Evolutionary conservation across 768 basidiomycete species (phyloP), one percentile per base, ranked within the genome.

Genomic region (Pulveroboletus sp.): DNA sequence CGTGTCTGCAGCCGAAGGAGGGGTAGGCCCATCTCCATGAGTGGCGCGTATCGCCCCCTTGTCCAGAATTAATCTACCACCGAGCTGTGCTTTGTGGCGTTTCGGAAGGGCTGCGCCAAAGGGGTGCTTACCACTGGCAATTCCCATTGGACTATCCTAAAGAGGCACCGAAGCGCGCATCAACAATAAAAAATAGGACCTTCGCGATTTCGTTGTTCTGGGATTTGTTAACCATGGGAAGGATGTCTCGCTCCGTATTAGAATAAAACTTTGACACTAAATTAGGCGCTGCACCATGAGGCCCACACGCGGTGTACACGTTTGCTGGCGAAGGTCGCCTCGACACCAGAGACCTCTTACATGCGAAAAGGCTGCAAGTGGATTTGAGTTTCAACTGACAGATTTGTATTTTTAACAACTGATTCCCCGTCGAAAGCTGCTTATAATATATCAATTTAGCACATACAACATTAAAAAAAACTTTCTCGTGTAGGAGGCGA

Each of bases 11-110:
- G 22, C 20, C 8, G 50, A 14, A 42, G 6, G 31, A n/a, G 19
- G 34, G 26, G 13, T 44, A 20, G 35, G 16, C 16, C 13, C n/a
- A n/a, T n/a, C n/a, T n/a, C n/a, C n/a, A n/a, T n/a, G n/a, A n/a
- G n/a, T n/a, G n/a, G 27, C 27, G 27, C 27, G 27, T 29, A 12
- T 29, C 27, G 27, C 27, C 27, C 6, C 12, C 27, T 29, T 6
- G 27, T 29, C 6, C 27, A 29, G 12, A n/a, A n/a, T n/a, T n/a
- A n/a, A n/a, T n/a, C n/a, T n/a, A n/a, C n/a, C n/a, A n/a, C n/a
- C n/a, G n/a, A 50, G 59, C 52, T 30, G 50, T 49, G 43, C 61
- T 64, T 64, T 62, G 61, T 62, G 61, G 61, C 61, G 57, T 50
- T 45, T 47, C 48, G 51, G 38, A 41, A 29, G 19, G 43, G 17